Base-by-base conservation (phyloP, 768 basidiomycete genomes). In the Suillus subaureus region DNA sequence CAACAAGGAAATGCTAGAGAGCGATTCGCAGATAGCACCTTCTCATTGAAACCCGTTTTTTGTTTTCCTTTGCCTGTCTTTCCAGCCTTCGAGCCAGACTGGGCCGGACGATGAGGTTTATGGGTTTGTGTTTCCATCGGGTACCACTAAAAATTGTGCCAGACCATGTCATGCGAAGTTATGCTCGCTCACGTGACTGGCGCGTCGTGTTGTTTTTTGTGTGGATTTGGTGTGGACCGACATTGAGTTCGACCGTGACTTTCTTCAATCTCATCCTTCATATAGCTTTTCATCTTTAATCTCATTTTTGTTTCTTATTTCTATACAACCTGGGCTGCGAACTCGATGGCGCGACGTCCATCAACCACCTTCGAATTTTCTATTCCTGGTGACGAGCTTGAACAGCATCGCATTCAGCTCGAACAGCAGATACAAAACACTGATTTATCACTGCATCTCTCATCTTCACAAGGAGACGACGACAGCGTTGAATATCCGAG, bases 31-130 rank as follows among this genome's bases (percentile, higher is more conserved):
- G 39, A 13, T 15, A 6, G 55, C 64, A 91, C 96, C 84, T 97
- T 98, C 78, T 95, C 94, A 74, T 98, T 98, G 80, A 90, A 92
- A 7, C 89, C 90, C 62, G 89, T 83, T 51, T 87, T 89, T 69
- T 89, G 85, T 75, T 89, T 87, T 64, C 78, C 85, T 71, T 93
- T 89, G 18, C 84, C 84, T 73, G 90, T 94, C 79, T 95, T 95
- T 66, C 89, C 91, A 1, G 85, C 86, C 71, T 93, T 93, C 54
- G 75, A 77, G 16, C 93, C 90, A 15, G 90, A 86, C 72, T 87
- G 87, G 23, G 92, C 79, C 23, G 91, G 85, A 42, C 91, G 79
- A 79, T 98, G 97, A 0, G 90, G 81, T 76, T 96, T 96, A 78
- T 97, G 94, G 35, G 84, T 85, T 72, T 86, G 85, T 63, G 90